Percentiles rank a stretch among this genome's conserved stretches.
Conservation (phyloP, 2,329 filamentous ascomycete species). For the Ceratocystiopsis brevicomis region DNA sequence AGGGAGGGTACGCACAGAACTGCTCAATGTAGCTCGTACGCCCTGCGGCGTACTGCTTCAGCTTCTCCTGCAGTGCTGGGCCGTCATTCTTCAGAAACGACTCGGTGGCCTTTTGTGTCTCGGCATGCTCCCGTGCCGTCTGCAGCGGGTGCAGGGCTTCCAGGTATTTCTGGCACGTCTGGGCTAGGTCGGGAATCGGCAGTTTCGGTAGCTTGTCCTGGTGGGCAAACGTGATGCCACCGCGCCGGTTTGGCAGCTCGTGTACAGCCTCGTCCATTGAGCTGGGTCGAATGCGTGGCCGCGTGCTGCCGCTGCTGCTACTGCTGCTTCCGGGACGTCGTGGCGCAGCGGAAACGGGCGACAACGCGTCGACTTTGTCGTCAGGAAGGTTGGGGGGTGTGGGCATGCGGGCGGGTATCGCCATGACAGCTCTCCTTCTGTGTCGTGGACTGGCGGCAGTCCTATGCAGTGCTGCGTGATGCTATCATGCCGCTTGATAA, state of each 20-base stretch:
- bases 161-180: conserved; percentile 62
- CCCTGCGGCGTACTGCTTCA: conserved; percentile 76
- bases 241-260: conserved; percentile 29
- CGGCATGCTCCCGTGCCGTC: conserved; percentile 57
- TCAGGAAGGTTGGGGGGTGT: no score
- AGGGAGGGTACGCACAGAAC: conserved; percentile 54
- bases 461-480: no score
- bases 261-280: conserved; percentile 23
- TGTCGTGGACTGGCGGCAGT: no score
- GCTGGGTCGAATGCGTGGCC: conserved; percentile 7
- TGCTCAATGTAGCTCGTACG: conserved; percentile 97
- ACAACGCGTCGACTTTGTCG: no score
- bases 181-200: conserved; percentile 75
- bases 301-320: conserved; percentile 2
- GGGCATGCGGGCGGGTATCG: no score
- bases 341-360: conserved; percentile 1
- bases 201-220: conserved; percentile 83
- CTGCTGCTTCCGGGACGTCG: conserved; percentile 10
- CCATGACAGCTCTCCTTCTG: no score
- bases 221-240: conserved; percentile 69
- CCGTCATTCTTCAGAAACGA: conserved; percentile 74
- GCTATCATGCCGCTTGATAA: no score
- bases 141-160: conserved; percentile 67
- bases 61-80: conserved; percentile 65
- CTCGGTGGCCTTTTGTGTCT: conserved; percentile 60